Evolutionary conservation across 306 rosid genomes (phyloP), one percentile per base, ranked within the genome.

Genomic region (Quercus dentata): DNA sequence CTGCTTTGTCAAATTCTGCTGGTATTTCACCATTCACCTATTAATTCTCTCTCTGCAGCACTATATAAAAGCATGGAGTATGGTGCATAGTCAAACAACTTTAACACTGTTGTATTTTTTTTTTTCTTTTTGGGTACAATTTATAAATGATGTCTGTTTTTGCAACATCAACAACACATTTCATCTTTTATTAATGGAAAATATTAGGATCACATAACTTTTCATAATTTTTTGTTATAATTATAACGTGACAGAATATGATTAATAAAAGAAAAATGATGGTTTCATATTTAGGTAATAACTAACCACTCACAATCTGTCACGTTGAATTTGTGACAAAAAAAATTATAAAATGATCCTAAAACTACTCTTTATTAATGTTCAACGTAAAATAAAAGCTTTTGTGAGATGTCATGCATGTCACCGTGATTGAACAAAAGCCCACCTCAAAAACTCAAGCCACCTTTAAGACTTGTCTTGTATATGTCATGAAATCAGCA

Each of bases 281-380:
- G 2, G 0, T 1, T 7, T 0, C 0, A 6, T 35, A 0, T 35
- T 0, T 35, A 35, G 1, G 8, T 35, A 9, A 35, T 35, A 35
- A 0, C 6, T 35, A 35, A 35, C 0, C 0, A 35, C 0, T 0
- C 9, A 1, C 1, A 6, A 38, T 6, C 0, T 6, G 0, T 0
- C 0, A 6, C 10, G 0, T 35, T 9, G 1, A 1, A 1, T 0
- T 35, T 35, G 0, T 38, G 2, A 6, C 0, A 38, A 38, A 38
- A 38, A 38, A 35, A 35, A 6, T 35, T 35, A 0, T 35, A 0
- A 0, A 35, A 35, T 35, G 0, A 35, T 35, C 8, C 8, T 31
- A 31, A 1, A 31, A 4, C 35, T 4, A 5, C 1, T 31, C 35
- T 31, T 31, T 31, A 33, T 33, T 23, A 14, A 27, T 13, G 38